Evolutionary conservation across 2,329 filamentous ascomycete species (phyloP).

Genomic region (Colletotrichum costaricense): DNA sequence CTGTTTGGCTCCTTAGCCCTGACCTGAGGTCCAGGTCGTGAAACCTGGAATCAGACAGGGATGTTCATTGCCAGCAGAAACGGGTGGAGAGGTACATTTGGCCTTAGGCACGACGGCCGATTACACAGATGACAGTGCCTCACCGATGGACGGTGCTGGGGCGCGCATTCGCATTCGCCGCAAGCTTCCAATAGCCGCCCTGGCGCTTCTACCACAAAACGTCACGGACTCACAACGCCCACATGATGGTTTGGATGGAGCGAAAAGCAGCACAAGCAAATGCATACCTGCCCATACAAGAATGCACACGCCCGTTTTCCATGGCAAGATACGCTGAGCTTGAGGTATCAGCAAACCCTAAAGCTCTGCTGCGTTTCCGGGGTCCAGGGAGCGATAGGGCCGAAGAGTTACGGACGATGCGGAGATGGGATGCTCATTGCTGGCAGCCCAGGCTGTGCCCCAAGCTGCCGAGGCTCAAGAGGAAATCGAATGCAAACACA

Average conservation of each 20-base stretch:
- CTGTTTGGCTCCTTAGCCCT: background rate
- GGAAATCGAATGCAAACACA: background rate
- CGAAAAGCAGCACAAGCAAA: too few relatives aligned
- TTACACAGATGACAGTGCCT: too few relatives aligned
- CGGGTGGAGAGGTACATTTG: background rate
- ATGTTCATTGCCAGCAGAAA: background rate
- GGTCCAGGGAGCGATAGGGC: background rate
- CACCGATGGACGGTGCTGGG: background rate
- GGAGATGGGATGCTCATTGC: background rate
- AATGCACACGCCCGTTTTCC: too few relatives aligned
- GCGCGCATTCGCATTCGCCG: background rate
- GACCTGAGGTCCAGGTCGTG: background rate
- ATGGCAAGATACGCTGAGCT: background rate
- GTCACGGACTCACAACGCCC: background rate
- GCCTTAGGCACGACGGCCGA: background rate
- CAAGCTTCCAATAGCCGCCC: background rate
- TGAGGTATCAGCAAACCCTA: background rate
- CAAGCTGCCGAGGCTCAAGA: background rate
- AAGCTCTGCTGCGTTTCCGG: background rate
- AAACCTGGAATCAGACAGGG: background rate
- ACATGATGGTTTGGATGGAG: background rate
- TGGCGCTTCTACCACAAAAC: background rate
- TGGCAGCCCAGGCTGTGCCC: background rate
- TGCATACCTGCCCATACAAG: too few relatives aligned
- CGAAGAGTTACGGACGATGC: constrained; percentile 8